These are phyloP conservation scores for Draba incana DNA, from an alignment of 345 rosid species.

Conservation along the genomic window DNA sequence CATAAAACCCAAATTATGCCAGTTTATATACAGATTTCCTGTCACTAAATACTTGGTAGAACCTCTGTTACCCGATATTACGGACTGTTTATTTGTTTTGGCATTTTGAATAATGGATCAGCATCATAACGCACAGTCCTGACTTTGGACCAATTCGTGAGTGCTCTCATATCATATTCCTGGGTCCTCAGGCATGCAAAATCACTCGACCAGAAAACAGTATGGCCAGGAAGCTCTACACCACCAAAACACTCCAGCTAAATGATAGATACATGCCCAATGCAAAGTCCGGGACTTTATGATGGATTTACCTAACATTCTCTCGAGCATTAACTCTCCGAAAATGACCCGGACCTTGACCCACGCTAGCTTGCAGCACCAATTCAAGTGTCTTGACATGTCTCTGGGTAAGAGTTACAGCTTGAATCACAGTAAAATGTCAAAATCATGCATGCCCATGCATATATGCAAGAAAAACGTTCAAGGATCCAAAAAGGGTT, in stretches of 20 bases:
- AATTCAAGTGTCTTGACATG: slow-evolving; percentile 57
- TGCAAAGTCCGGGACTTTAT: neutral
- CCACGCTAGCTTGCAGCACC: slow-evolving; percentile 65
- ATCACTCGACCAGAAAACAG: too few relatives aligned
- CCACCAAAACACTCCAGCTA: slow-evolving; percentile 12
- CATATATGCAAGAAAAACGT: slow-evolving; percentile 1
- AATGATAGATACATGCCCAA: slow-evolving; percentile 1
- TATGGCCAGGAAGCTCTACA: neutral
- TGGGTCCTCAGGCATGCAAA: too few relatives aligned
- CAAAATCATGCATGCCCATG: slow-evolving; percentile 11
- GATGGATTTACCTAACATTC: neutral
- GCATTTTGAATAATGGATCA: neutral
- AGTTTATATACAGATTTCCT: neutral
- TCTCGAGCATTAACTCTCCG: slow-evolving; percentile 60
- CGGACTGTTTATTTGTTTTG: neutral
- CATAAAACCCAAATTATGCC: neutral
- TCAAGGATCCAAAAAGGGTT: slow-evolving; percentile 17
- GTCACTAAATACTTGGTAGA: neutral
- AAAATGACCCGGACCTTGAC: slow-evolving; percentile 41
- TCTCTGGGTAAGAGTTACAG: slow-evolving; percentile 36
- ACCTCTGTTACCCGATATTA: neutral
- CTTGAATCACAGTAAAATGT: slow-evolving; percentile 30
- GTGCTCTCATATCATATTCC: too few relatives aligned
- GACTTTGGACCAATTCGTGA: neutral
- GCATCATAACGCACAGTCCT: neutral